Conservation (phyloP, 2,329 filamentous ascomycete genomes). For the Trichophyton schoenleinii region DNA sequence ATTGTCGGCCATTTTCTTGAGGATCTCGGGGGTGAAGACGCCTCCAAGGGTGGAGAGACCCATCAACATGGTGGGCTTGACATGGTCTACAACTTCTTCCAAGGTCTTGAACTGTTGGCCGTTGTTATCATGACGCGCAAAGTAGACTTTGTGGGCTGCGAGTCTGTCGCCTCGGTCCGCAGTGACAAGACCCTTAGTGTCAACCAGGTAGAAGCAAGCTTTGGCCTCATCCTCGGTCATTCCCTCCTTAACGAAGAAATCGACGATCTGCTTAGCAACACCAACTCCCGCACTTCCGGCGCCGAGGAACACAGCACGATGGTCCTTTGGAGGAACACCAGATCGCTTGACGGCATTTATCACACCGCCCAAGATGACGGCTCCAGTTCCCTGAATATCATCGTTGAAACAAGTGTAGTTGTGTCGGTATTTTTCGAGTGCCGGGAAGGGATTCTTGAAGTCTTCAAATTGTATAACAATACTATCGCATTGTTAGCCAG, state of each 20-base stretch:
- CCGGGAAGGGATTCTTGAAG: slow-evolving; percentile 94
- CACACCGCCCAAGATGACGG: slow-evolving; percentile 78
- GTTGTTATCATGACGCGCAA: slow-evolving; percentile 52
- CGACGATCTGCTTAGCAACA: slow-evolving; percentile 93
- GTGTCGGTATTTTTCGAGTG: slow-evolving; percentile 78
- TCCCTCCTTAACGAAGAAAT: slow-evolving; percentile 89
- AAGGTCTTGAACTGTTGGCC: slow-evolving; percentile 61
- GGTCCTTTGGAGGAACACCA: slow-evolving; percentile 72
- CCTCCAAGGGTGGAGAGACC: slow-evolving; percentile 90
- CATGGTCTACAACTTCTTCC: slow-evolving; percentile 83
- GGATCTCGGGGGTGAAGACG: slow-evolving; percentile 78
- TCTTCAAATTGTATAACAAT: slow-evolving; percentile 90
- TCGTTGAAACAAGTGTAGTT: slow-evolving; percentile 96
- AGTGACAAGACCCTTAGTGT: slow-evolving; percentile 92
- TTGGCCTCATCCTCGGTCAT: slow-evolving; percentile 76
- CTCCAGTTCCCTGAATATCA: slow-evolving; percentile 93
- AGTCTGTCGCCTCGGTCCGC: slow-evolving; percentile 85
- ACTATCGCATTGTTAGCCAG: slow-evolving; percentile 24
- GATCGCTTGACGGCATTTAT: slow-evolving; percentile 70
- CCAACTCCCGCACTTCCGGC: slow-evolving; percentile 92
- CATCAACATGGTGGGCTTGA: slow-evolving; percentile 88
- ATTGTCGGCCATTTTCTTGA: slow-evolving; percentile 49
- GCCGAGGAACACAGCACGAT: slow-evolving; percentile 90
- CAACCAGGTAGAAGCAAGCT: slow-evolving; percentile 92
- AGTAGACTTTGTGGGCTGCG: slow-evolving; percentile 71